phyloP scores from a whole-genome alignment of 495 filamentous ascomycete species.

The Tetracladium setigerum region DNA sequence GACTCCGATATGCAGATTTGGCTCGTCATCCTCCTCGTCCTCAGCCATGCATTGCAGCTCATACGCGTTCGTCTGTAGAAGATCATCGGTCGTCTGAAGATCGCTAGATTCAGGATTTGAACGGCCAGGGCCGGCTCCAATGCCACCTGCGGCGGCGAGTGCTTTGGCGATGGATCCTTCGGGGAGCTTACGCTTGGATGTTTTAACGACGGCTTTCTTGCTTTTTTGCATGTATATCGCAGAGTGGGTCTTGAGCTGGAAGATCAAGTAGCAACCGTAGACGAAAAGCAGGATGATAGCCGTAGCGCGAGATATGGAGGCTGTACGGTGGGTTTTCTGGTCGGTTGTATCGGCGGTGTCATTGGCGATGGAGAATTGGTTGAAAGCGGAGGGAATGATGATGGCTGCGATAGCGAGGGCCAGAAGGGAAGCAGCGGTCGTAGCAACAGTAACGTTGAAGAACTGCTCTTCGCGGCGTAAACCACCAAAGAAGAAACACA shows the following conservation, averaged over 20 bases:
- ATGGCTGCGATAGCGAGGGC: slow-evolving; percentile 67
- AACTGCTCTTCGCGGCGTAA: slow-evolving; percentile 69
- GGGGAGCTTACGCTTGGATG: slow-evolving; percentile 34
- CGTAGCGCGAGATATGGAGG: slow-evolving; percentile 54
- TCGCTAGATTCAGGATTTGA: slow-evolving; percentile 29
- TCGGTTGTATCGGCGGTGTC: slow-evolving; percentile 5
- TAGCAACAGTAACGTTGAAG: slow-evolving; percentile 85
- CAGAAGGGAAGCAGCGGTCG: slow-evolving; percentile 74
- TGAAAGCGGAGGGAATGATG: slow-evolving; percentile 83
- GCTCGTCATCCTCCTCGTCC: slow-evolving; percentile 45
- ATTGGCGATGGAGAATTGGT: slow-evolving; percentile 30
- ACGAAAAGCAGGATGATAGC: slow-evolving; percentile 65
- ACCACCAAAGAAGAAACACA: slow-evolving; percentile 85
- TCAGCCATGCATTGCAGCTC: too few species aligned
- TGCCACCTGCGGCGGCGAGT: slow-evolving; percentile 49
- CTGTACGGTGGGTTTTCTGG: slow-evolving; percentile 28
- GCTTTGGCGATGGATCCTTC: slow-evolving; percentile 51
- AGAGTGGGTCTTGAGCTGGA: slow-evolving; percentile 70
- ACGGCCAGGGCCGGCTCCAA: slow-evolving; percentile 30
- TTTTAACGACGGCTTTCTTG: slow-evolving; percentile 48
- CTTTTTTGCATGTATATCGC: slow-evolving; percentile 64
- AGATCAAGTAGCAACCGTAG: slow-evolving; percentile 67
- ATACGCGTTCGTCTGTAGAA: too few species aligned
- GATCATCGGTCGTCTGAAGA: too few species aligned
- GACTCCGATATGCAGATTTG: slow-evolving; percentile 57